phyloP scores from a whole-genome alignment of 2,329 filamentous ascomycete species.

The Sclerotinia borealis region DNA sequence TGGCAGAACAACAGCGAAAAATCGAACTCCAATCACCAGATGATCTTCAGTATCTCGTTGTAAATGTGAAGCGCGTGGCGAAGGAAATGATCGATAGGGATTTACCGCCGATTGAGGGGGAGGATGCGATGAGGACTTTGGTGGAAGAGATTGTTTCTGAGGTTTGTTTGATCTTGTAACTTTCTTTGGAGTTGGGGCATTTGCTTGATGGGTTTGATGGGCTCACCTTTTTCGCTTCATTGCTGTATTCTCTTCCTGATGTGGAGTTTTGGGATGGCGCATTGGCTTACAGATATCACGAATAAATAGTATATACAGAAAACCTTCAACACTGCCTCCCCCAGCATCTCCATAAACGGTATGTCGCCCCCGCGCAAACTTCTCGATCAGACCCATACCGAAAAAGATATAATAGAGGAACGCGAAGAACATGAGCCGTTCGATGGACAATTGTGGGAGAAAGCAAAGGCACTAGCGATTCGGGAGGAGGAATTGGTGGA shows the following conservation, averaged over 20 bases:
- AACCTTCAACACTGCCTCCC: conserved; percentile 52
- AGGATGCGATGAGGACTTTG: conserved; percentile 51
- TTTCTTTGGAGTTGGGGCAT: too few relatives aligned
- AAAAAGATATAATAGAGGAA: conserved; percentile 18
- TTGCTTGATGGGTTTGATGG: neutral
- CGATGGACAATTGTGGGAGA: conserved; percentile 51
- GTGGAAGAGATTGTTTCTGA: conserved; percentile 56
- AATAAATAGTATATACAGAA: conserved; percentile 50
- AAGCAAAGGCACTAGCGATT: conserved; percentile 53
- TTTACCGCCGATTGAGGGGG: conserved; percentile 58
- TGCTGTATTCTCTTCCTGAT: too few relatives aligned
- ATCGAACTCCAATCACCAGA: conserved; percentile 74
- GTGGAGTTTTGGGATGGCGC: neutral
- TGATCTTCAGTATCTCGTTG: conserved; percentile 64
- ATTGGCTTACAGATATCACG: too few relatives aligned
- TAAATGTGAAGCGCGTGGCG: conserved; percentile 63
- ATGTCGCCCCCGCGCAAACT: conserved; percentile 37
- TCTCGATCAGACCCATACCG: conserved; percentile 31
- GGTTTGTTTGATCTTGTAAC: conserved; percentile 35
- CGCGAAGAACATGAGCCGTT: conserved; percentile 52
- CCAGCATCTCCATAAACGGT: conserved; percentile 60
- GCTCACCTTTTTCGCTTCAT: too few relatives aligned
- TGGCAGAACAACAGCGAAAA: conserved; percentile 52
- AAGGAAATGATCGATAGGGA: conserved; percentile 60
- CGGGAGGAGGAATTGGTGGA: conserved; percentile 59